Base-by-base conservation (phyloP, 148 eudicot species). In the Arbutus unedo region DNA sequence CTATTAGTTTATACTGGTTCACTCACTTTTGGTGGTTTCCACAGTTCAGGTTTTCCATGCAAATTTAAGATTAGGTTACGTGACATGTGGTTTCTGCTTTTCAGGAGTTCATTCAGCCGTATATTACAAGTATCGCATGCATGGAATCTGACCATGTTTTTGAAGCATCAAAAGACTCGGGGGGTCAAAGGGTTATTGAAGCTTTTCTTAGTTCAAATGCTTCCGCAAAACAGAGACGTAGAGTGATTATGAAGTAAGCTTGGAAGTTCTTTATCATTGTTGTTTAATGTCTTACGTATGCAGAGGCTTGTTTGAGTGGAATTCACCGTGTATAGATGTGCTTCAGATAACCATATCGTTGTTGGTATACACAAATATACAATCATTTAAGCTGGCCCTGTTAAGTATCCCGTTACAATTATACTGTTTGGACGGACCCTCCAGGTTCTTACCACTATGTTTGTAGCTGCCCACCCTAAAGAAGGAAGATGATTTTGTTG, bases 121-220 rank as follows among this genome's bases (percentile, higher is more conserved):
- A 83, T 78, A 85, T 96, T 77, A 82, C 87, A 79, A 96, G 99
- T 88, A 90, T 96, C 79, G 91, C 90, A 86, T 90, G 98, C 83
- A 88, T 96, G 93, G 98, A 93, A 57, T 91, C 82, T 57, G 84
- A 89, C 76, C 92, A 91, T 25, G 84, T 91, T 81, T 89, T 91
- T 85, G 90, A 89, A 76, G 86, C 88, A 70, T 88, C 90, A 64
- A 94, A 96, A 79, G 98, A 96, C 86, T 77, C 89, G 79, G 87
- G 93, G 67, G 99, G 99, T 82, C 91, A 96, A 78, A 90, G 98
- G 74, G 98, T 94, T 77, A 75, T 96, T 85, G 98, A 96, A 90
- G 93, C 95, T 83, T 94, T 96, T 84, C 93, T 96, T 79, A 82
- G 84, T 84, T 96, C 99, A 78, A 89, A 83, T 82, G 93, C 90